Base-by-base conservation (phyloP, 352 stramenopile species). In the Phytophthora fragariae region DNA sequence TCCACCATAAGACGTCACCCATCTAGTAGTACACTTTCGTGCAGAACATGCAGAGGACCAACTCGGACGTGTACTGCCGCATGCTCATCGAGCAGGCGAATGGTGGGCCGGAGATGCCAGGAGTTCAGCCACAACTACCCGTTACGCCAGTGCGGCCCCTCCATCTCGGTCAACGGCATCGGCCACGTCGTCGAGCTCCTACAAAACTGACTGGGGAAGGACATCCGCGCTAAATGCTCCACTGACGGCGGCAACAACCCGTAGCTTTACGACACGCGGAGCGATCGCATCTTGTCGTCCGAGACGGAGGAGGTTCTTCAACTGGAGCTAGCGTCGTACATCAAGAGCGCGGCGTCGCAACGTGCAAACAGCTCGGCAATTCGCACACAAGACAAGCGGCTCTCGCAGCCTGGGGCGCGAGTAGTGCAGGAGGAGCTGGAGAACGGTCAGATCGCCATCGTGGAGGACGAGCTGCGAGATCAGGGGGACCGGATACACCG, bases 1-100 rank as follows among this genome's bases (percentile, higher is more conserved):
- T 99, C 37, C 85, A 94, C 62, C 85, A 78, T 52, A 95, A 97
- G 74, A 63, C 80, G 27, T 95, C 84, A 24, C 88, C 90, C 58
- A 93, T 99, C 49, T 85, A 93, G 47, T 99, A 99, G 85, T 97
- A 98, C 84, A 82, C 97, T 27, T 98, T 97, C 77, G 81, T 99
- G 77, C 92, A 95, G 69, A 81, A 72, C 62, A 91, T 97, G 80
- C 88, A 96, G 92, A 91, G 97, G 70, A 81, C 78, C 44, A 97
- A 98, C 70, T 91, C 97, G 70, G 77, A 91, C 59, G 83, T 98
- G 47, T 98, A 98, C 91, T 98, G 98, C 83, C 89, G 87, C 49
- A 80, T 98, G 63, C 80, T 98, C 7, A 83, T 95, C 21, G 78
- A 94, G 54, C 77, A 98, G 83, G 97, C 92, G 52, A 73, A 99